phyloP scores from a whole-genome alignment of 495 filamentous ascomycete species.

The Penicillium lagena region DNA sequence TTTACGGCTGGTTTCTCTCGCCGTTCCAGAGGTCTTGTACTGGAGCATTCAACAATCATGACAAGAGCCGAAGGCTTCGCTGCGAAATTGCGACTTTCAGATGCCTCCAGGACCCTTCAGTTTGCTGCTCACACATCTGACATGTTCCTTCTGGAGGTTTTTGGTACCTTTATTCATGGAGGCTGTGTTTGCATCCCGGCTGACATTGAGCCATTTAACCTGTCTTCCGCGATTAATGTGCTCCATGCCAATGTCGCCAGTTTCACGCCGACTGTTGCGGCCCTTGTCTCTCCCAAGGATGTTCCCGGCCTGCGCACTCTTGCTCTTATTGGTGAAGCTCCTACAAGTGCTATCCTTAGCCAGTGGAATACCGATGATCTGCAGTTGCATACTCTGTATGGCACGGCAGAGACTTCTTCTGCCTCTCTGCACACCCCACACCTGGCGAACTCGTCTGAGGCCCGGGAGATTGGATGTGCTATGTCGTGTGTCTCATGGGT shows the following conservation, averaged over 20 bases:
- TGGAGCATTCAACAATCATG: slow-evolving; percentile 36
- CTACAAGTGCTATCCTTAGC: neutral
- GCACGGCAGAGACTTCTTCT: slow-evolving; percentile 30
- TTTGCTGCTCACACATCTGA: slow-evolving; percentile 44
- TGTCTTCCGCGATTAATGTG: slow-evolving; percentile 28
- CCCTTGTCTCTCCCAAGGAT: slow-evolving; percentile 34
- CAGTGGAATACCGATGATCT: slow-evolving; percentile 23
- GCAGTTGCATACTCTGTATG: slow-evolving; percentile 25
- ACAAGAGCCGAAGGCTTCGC: slow-evolving; percentile 42
- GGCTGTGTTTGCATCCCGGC: slow-evolving; percentile 40
- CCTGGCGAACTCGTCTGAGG: neutral
- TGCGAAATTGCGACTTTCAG: slow-evolving; percentile 34
- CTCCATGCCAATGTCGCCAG: slow-evolving; percentile 25
- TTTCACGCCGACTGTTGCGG: slow-evolving; percentile 41
- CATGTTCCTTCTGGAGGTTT: slow-evolving; percentile 31
- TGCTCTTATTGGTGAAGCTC: slow-evolving; percentile 29
- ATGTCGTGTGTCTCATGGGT: slow-evolving; percentile 42
- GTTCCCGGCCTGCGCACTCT: slow-evolving; percentile 34
- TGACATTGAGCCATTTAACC: slow-evolving; percentile 18
- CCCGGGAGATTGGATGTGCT: slow-evolving; percentile 17
- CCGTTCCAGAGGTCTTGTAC: slow-evolving; percentile 33
- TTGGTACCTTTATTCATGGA: slow-evolving; percentile 33
- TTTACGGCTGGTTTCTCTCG: slow-evolving; percentile 44
- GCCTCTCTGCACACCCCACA: slow-evolving; percentile 16
- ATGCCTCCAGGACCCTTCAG: slow-evolving; percentile 51